Conservation (phyloP, 805 yeast species). For the Zygosaccharomyces kombuchaensis region DNA sequence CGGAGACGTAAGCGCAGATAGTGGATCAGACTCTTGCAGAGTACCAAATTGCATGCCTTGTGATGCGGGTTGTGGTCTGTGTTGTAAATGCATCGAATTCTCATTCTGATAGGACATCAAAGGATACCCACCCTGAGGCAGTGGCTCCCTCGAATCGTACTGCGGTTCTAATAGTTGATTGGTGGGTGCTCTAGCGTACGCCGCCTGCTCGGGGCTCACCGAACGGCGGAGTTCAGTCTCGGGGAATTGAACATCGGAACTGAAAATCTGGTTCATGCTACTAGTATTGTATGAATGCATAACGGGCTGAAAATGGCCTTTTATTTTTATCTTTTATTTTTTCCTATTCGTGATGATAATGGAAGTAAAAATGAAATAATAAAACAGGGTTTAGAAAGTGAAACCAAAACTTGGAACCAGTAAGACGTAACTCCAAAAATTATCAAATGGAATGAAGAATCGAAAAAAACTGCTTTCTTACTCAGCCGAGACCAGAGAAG, state of each 20-base stretch:
- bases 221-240: constrained; percentile 3
- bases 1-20: constrained; percentile 16
- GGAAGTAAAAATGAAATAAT: not conserved
- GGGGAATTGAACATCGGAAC: constrained; percentile 9
- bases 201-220: constrained; percentile 4
- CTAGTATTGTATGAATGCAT: constrained; percentile 14
- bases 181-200: not conserved
- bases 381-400: not conserved
- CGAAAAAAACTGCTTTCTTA: not conserved
- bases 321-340: not conserved
- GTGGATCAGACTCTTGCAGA: constrained; percentile 9
- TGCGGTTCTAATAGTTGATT: not conserved
- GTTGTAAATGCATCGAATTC: not conserved
- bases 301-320: not conserved
- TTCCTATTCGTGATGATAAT: not conserved
- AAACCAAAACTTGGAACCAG: not conserved
- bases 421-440: not conserved
- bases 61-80: not conserved
- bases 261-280: constrained; percentile 12
- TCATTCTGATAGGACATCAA: constrained; percentile 1
- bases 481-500: constrained; percentile 3
- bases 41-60: constrained; percentile 9
- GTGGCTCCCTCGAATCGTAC: not conserved
- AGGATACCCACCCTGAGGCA: not conserved
- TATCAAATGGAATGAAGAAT: not conserved